Percentiles rank a stretch among this genome's conserved stretches.
Conservation (phyloP, 2,329 filamentous ascomycete species). For the Proliferodiscus dingleyae region DNA sequence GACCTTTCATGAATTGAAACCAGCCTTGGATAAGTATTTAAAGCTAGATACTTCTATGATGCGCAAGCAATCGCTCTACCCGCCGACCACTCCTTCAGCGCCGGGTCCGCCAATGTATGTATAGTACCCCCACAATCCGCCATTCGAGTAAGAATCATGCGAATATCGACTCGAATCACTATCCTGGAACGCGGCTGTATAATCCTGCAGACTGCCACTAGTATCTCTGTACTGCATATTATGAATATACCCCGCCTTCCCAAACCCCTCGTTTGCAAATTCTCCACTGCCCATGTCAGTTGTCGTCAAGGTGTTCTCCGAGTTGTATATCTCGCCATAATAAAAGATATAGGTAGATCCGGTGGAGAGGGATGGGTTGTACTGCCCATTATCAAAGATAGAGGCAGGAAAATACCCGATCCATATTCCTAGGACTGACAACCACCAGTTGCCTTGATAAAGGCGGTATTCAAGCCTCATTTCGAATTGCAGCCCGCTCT, state of each 20-base stretch:
- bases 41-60: no score
- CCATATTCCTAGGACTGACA: constrained; percentile 4
- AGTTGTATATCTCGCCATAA: neutral
- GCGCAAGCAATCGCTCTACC: no score
- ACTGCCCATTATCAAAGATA: neutral
- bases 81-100: no score
- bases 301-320: neutral
- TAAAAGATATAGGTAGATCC: neutral
- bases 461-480: constrained; percentile 8
- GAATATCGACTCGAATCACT: no score
- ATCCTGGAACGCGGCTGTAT: no score
- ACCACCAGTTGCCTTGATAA: constrained; percentile 9
- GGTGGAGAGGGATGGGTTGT: neutral
- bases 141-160: no score
- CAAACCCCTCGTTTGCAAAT: neutral
- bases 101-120: no score
- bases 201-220: no score
- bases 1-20: no score
- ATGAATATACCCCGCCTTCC: neutral
- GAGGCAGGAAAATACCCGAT: neutral
- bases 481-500: neutral
- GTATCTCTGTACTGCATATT: neutral
- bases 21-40: no score
- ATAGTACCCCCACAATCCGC: no score
- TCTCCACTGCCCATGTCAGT: neutral